Evolutionary conservation across 371 early-diverging fungal species (phyloP), one percentile per base, ranked within the genome.

Genomic region (Batkoa obscura): DNA sequence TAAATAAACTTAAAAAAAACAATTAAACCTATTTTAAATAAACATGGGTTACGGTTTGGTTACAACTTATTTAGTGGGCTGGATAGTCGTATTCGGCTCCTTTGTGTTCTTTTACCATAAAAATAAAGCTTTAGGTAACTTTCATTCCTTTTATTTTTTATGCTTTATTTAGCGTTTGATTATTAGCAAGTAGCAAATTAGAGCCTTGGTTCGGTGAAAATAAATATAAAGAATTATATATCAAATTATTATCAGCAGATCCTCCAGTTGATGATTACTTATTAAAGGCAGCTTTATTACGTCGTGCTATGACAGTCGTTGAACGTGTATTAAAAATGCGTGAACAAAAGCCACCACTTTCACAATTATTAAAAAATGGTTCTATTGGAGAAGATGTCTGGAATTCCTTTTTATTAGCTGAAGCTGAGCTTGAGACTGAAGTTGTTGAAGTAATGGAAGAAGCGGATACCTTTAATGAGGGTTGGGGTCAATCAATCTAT

Each of bases 361-460:
- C 74, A 34, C 72, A 71, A 42, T 65, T 94, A 69, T 77, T 91
- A 57, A 79, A 83, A 60, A 70, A 76, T 13, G 95, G 95, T 3
- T 78, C 85, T 6, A 75, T 94, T 51, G 88, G 90, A 2, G 93
- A 94, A 55, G 90, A 88, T 55, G 68, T 91, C 59, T 78, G 81
- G 86, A 80, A 73, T 36, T 81, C 86, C 58, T 83, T 94, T 53
- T 64, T 62, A 15, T 65, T 73, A 8, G 88, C 91, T 13, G 92
- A 94, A 64, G 74, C 81, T 59, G 92, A 88, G 43, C 72, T 86
- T 48, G 79, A 89, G 64, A 64, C 63, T 5, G 95, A 94, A 65
- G 64, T 90, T 50, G 78, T 83, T 64, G 87, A 82, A 38, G 80
- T 89, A 36, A 74, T 81, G 15, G 68, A 74, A 54, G 89, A 92